Evolutionary conservation across 805 yeast species (phyloP).

Genomic region (Nakazawaea sp.): DNA sequence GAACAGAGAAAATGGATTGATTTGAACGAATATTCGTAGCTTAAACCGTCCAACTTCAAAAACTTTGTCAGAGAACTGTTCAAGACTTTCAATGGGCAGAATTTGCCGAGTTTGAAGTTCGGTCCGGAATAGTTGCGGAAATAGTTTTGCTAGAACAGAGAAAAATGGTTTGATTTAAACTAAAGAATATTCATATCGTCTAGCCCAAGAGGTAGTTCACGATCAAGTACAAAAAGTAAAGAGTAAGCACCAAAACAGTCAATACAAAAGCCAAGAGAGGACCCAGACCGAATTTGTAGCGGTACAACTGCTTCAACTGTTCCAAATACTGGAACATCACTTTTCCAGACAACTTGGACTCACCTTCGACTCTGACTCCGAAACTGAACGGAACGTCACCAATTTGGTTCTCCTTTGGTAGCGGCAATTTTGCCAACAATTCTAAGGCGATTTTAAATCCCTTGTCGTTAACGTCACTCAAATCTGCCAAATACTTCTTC

Average conservation of each 20-base stretch:
- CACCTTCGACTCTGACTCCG: conserved; percentile 50
- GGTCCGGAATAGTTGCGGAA: too few relatives aligned
- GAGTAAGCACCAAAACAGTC: not conserved
- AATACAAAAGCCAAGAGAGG: conserved; percentile 5
- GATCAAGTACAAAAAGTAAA: conserved; percentile 4
- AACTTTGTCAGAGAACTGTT: too few relatives aligned
- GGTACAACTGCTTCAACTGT: conserved; percentile 39
- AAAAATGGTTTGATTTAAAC: too few relatives aligned
- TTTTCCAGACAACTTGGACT: conserved; percentile 40
- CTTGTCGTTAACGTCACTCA: conserved; percentile 32
- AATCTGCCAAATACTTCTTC: conserved; percentile 31
- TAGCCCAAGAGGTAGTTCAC: too few relatives aligned
- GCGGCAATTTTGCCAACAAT: conserved; percentile 37
- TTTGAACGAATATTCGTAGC: too few relatives aligned
- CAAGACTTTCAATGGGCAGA: too few relatives aligned
- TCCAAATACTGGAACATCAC: conserved; percentile 40
- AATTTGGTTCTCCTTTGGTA: conserved; percentile 27
- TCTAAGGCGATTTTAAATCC: conserved; percentile 48
- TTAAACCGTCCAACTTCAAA: too few relatives aligned
- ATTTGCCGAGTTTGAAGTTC: too few relatives aligned
- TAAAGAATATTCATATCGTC: too few relatives aligned
- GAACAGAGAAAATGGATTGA: too few relatives aligned
- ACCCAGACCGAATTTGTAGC: conserved; percentile 35
- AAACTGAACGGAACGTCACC: conserved; percentile 45
- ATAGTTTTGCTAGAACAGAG: too few relatives aligned